Evolutionary conservation across 805 yeast genomes (phyloP).

Genomic region (Starmerella scarabaei): DNA sequence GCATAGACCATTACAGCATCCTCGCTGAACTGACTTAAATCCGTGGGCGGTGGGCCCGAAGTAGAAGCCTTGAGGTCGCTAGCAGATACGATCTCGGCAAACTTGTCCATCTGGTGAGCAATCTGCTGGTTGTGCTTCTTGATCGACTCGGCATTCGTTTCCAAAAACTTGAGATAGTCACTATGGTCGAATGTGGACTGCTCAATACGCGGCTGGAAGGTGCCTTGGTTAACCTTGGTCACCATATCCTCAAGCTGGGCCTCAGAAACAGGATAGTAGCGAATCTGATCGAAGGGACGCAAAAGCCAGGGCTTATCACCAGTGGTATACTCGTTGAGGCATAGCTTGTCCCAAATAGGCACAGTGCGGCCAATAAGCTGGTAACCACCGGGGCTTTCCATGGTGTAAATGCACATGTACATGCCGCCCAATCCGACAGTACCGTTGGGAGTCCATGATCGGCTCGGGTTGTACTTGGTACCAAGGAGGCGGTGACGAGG

Average conservation of each 20-base stretch:
- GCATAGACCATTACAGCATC: conserved; percentile 77
- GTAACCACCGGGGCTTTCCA: conserved; percentile 98
- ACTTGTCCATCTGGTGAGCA: conserved; percentile 63
- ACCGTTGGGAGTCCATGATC: conserved; percentile 93
- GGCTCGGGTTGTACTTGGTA: conserved; percentile 87
- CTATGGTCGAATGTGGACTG: conserved; percentile 74
- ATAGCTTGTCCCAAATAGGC: conserved; percentile 94
- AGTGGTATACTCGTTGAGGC: conserved; percentile 31
- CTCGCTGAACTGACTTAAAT: conserved; percentile 53
- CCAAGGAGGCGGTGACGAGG: conserved; percentile 91
- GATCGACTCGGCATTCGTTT: conserved; percentile 59
- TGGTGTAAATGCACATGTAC: conserved; percentile 97
- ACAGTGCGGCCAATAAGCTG: conserved; percentile 93
- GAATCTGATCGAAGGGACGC: conserved; percentile 86
- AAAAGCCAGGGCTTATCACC: conserved; percentile 77
- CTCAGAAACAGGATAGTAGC: conserved; percentile 84
- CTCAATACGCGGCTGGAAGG: conserved; percentile 57
- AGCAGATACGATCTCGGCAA: conserved; percentile 62
- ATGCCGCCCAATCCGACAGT: conserved; percentile 97
- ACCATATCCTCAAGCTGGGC: conserved; percentile 59
- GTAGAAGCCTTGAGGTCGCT: conserved; percentile 26
- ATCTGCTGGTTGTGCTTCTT: conserved; percentile 39
- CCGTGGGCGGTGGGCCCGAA: conserved; percentile 20
- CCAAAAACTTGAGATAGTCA: conserved; percentile 66
- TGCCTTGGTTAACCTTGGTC: conserved; percentile 69